phyloP scores from a whole-genome alignment of 2,329 filamentous ascomycete genomes.

The Colletotrichum phormii region DNA sequence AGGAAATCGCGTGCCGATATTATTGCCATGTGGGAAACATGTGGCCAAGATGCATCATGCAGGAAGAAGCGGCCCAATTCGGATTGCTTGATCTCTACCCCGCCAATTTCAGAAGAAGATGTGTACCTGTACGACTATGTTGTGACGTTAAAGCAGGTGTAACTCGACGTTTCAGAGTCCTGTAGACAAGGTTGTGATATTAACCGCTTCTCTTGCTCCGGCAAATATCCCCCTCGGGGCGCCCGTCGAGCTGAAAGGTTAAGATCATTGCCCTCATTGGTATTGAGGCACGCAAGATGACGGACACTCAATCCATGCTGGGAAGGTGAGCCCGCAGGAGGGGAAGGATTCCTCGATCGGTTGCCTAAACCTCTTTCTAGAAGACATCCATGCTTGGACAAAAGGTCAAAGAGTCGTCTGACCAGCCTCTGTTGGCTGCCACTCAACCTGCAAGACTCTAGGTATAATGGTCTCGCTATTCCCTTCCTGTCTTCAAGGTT shows the following conservation, averaged over 20 bases:
- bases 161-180: background rate
- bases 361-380: background rate
- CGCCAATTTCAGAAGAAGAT: background rate
- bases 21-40: constrained; percentile 14
- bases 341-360: background rate
- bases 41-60: constrained; percentile 3
- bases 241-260: background rate
- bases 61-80: background rate
- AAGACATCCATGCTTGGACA: background rate
- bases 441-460: background rate
- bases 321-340: background rate
- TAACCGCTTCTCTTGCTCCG: background rate
- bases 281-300: background rate
- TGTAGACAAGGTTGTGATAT: background rate
- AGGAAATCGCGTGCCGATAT: background rate
- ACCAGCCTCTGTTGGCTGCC: background rate
- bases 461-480: background rate
- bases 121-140: background rate
- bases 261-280: background rate
- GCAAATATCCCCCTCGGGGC: background rate
- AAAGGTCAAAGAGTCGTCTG: background rate
- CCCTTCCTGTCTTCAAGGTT: background rate
- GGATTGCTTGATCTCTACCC: constrained; percentile 4
- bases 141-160: background rate
- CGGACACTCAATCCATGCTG: background rate